Evolutionary conservation across 2,329 filamentous ascomycete species (phyloP).

Genomic region (Orbilia quercus): DNA sequence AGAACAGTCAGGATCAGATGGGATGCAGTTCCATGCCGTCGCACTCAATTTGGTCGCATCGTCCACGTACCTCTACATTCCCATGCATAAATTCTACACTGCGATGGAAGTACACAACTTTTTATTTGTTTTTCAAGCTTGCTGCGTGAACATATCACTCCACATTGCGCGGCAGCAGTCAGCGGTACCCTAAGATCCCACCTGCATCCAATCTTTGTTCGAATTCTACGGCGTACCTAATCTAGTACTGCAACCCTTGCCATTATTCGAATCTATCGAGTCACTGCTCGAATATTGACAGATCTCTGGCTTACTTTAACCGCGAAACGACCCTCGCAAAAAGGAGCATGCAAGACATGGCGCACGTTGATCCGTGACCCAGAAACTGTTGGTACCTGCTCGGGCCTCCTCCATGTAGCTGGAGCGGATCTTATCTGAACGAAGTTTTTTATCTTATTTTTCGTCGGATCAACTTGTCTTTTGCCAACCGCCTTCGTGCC

Average conservation of each 20-base stretch:
- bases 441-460: constrained; percentile 8
- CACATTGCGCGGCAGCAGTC: constrained; percentile 8
- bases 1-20: background rate
- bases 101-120: background rate
- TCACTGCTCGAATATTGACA: constrained; percentile 15
- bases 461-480: constrained; percentile 42
- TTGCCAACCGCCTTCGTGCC: constrained; percentile 8
- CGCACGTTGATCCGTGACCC: constrained; percentile 56
- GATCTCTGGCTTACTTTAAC: constrained; percentile 46
- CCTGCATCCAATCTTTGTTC: background rate
- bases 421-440: constrained; percentile 51
- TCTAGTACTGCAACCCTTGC: constrained; percentile 16
- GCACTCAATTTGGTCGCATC: too few species aligned
- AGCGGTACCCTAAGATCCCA: constrained; percentile 6
- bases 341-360: constrained; percentile 49
- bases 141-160: constrained; percentile 4
- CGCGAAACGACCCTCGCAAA: constrained; percentile 53
- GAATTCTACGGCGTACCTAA: too few species aligned
- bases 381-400: constrained; percentile 55
- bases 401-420: constrained; percentile 43
- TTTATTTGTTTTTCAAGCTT: too few species aligned
- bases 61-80: background rate
- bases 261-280: constrained; percentile 35
- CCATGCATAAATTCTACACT: background rate
- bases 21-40: background rate